Evolutionary conservation across 192 early-diverging fungal species (phyloP).

Genomic region (Rhizophagus sp.): DNA sequence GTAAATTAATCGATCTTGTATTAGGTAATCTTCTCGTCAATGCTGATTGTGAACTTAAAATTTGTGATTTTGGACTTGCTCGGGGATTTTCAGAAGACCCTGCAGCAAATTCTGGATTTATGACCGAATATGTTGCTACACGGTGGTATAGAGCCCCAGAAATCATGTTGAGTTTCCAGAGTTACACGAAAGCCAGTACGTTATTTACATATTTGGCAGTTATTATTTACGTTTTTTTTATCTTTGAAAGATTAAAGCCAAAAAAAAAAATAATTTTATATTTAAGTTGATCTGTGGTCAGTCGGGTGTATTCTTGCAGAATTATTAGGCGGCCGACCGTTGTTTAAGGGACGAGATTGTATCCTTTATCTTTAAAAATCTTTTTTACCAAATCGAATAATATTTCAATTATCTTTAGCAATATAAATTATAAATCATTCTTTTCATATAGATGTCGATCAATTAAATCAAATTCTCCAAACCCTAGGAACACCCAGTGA

Average conservation of each 20-base stretch:
- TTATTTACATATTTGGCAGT: background rate
- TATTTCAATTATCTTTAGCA: background rate
- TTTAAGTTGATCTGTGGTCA: slow-evolving; percentile 83
- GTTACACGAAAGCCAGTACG: slow-evolving; percentile 87
- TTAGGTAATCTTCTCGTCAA: slow-evolving; percentile 83
- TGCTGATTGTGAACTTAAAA: slow-evolving; percentile 87
- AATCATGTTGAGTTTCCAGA: slow-evolving; percentile 86
- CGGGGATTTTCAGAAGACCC: slow-evolving; percentile 73
- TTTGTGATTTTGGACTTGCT: slow-evolving; percentile 96
- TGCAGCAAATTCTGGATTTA: slow-evolving; percentile 68
- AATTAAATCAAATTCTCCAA: slow-evolving; percentile 87
- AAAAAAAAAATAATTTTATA: background rate
- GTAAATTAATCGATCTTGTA: background rate
- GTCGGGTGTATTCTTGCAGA: slow-evolving; percentile 97
- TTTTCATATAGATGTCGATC: slow-evolving; percentile 71
- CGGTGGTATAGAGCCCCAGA: slow-evolving; percentile 96
- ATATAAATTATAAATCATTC: background rate
- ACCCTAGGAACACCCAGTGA: slow-evolving; percentile 86
- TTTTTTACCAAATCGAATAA: too few relatives aligned
- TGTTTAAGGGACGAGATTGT: slow-evolving; percentile 89
- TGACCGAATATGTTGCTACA: slow-evolving; percentile 97
- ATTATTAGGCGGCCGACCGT: slow-evolving; percentile 73
- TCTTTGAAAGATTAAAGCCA: too few relatives aligned
- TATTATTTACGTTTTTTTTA: background rate
- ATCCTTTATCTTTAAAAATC: slow-evolving; percentile 17